Base-by-base conservation (phyloP, 345 rosid genomes). In the Physaria fendleri region DNA sequence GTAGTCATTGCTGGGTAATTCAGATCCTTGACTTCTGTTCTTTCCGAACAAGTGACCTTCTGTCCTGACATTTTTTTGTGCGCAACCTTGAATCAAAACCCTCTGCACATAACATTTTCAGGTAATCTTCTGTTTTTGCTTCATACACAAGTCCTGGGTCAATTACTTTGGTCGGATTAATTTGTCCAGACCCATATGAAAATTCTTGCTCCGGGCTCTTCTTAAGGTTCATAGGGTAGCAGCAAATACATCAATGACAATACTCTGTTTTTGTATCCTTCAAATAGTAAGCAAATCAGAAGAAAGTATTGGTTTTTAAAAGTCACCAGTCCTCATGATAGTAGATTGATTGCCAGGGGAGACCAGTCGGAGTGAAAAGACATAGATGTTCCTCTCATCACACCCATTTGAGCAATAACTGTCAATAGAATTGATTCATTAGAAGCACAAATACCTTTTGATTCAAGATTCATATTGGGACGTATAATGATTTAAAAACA, bases 361-460 rank as follows among this genome's bases (percentile, higher is more conserved):
- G 82, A 75, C 85, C 80, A 80, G 18, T 69, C 49, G 0, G 82
- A 73, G 38, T 72, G 81, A n/a, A 72, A 49, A 4, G 73, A 37
- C 81, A 80, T 70, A 12, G 79, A 80, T 8, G 81, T 80, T 12
- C 79, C 81, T 13, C 74, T 68, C 39, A 53, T 0, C 30, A 32
- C 78, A 77, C 13, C n/a, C 21, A 2, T 0, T 0, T 8, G 0
- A 1, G 51, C 83, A 79, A 16, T 2, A 0, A 24, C 80, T 82
- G 77, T 5, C 39, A 30, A 55, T 69, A 5, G 17, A n/a, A 24
- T 52, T 32, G 49, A 64, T 38, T 38, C 34, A 53, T 25, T 22
- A 15, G 15, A 43, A 23, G 54, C 29, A 29, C 14, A 22, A 33
- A 21, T 39, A 9, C 37, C 23, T 30, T 20, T n/a, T 13, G 33